Base-by-base conservation (phyloP, 2,329 filamentous ascomycete genomes). In the Cryphonectria japonica region DNA sequence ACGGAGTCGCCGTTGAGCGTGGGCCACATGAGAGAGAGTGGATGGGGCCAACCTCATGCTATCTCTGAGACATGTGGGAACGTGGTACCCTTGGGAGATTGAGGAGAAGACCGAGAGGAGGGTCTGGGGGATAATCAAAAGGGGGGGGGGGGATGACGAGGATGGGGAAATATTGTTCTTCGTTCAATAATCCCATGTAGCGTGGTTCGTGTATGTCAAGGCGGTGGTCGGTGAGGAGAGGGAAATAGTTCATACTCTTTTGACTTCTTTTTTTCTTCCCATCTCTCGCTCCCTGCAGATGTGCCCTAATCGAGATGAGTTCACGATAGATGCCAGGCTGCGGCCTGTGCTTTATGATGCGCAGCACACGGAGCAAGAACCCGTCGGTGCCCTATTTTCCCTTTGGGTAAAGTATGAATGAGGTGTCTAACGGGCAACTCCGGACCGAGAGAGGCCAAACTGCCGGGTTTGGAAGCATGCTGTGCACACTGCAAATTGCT, bases 1-100 rank as follows among this genome's bases (percentile, higher is more conserved):
- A 64, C 61, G 61, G 61, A 26, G 61, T 64, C 41, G 61, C 61
- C 61, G 61, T 39, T 26, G 62, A 43, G 41, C 37, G 37, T 34
- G 22, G 26, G 41, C 16, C 63, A 46, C 16, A 34, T 34, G 63
- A 26, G 22, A 26, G 41, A 64, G 22, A n/a, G 22, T n/a, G 22
- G 46, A 50, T 50, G 46, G 46, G 46, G 46, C 46, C 22, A 22
- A 11, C 46, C 22, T 66, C 65, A 59, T 32, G 37, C n/a, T 57
- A 26, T 57, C 52, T 57, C 52, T 57, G 52, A 57, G 52, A 50
- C 46, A 50, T 50, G 32, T 61, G 26, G 16, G 32, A 60, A n/a
- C 57, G 29, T 34, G 32, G 57, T 29, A 60, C 57, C 29, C 57
- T 60, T 7, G 32, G 8, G 32, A 5, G 16, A n/a, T 2, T 61